Base-by-base conservation (phyloP, 2,329 filamentous ascomycete genomes). In the Penicillium sp. region DNA sequence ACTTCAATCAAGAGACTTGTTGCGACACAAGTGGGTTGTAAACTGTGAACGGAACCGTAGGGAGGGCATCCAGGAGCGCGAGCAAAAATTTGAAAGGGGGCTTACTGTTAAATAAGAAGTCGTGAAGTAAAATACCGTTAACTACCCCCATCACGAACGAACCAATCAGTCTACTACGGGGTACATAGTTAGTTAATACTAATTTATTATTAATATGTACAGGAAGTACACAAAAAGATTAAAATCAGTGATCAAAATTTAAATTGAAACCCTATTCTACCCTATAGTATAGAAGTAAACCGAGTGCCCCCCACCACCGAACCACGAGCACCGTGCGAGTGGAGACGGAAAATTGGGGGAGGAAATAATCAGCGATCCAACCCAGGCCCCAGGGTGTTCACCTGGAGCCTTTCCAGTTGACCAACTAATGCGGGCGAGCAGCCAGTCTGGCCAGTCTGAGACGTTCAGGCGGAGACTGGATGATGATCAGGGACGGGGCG, bases 401-500 rank as follows among this genome's bases (percentile, higher is more conserved):
- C 6, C 31, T 31, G 31, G 10, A 31, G 31, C 31, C 31, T 31
- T 31, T 10, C 31, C 10, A 31, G 6, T 13, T 41, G 18, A 22
- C 40, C 24, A 46, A 31, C 43, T 40, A 37, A 51, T 40, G 41
- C 31, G 52, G 36, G 44, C 41, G 47, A 19, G 19, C 10, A 37
- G 44, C 7, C 53, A 55, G 55, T 22, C 47, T 31, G 18, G 50
- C 50, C 50, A 52, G 50, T 52, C 50, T 52, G 50, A 22, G 33
- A 22, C 36, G 50, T 41, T 22, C 19, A 18, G 37, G 50, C 22
- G 50, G 50, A 41, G 50, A 52, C 37, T 41, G 19, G 37, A 51
- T 54, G 63, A 60, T 58, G 61, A 65, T 65, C 63, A 60, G 58
- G 60, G 60, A 54, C 58, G 43, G 47, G 27, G 44, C 41, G 58